Base-by-base conservation (phyloP, 2,329 filamentous ascomycete genomes). In the Myriosclerotinia curreyana region DNA sequence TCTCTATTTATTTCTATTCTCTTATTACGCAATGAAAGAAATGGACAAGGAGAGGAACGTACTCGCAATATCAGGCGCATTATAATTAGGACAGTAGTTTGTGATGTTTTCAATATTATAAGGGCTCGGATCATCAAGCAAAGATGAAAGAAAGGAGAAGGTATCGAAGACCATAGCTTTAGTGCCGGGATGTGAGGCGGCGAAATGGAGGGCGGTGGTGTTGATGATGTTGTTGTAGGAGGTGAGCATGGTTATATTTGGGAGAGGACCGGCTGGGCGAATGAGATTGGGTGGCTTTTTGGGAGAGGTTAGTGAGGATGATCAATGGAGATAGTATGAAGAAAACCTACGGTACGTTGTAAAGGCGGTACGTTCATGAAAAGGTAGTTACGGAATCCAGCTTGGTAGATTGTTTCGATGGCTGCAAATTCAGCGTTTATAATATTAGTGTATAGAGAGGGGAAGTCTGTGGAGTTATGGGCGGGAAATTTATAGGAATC, bases 351-450 rank as follows among this genome's bases (percentile, higher is more conserved):
- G 6, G 77, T 79, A 14, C 79, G 77, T 66, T 83, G 78, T 1
- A 83, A 71, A 0, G 82, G 81, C 1, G 82, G 81, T 2, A 83
- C 73, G 51, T 82, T 81, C 71, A 84, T 73, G 66, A 84, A 79
- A 8, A 84, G 71, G 64, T 78, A 81, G 31, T 79, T 75, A 4
- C 71, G 70, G 67, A 80, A 82, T 0, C 81, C 80, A 0, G 78
- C 73, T 0, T 70, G 59, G 60, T 78, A 78, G 6, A 83, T 70
- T 0, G 73, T 74, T 31, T 76, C 71, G 11, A 81, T 74, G 20
- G 76, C 75, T 17, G 73, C 65, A 64, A 82, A 80, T 1, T 81
- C 73, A 0, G 77, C 74, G 4, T 60, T 60, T 44, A 80, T 76
- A 6, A 83, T 71, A 14, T 72, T 70, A 5, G 77, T 71, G 69